phyloP scores from a whole-genome alignment of 148 eudicot genomes.

The Rhododendron kiyosumense region DNA sequence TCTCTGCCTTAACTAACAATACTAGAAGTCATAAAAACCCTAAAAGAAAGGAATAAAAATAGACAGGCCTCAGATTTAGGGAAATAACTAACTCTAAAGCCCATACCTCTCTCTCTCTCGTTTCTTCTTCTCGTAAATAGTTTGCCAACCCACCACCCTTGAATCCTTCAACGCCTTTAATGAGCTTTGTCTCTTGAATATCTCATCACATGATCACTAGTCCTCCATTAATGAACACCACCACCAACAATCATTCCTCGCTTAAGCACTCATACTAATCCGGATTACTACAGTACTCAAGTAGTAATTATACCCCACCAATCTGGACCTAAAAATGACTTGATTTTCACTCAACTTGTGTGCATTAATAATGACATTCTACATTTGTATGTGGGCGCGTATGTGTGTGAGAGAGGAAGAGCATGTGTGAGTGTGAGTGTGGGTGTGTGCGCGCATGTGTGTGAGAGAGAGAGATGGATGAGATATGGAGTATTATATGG shows the following conservation, averaged over 20 bases:
- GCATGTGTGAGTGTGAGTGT: too few species aligned
- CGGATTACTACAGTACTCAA: background rate
- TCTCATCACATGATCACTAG: background rate
- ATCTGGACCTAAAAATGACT: background rate
- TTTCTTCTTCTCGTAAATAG: background rate
- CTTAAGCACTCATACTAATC: background rate
- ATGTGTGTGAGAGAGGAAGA: background rate
- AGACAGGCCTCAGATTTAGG: background rate
- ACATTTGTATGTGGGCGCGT: background rate
- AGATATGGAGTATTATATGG: too few species aligned
- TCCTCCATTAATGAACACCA: background rate
- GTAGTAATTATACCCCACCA: background rate
- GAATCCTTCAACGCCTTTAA: background rate
- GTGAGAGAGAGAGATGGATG: too few species aligned
- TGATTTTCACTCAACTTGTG: background rate
- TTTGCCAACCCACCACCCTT: constrained; percentile 2
- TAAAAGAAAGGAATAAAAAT: background rate
- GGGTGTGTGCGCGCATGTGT: too few species aligned
- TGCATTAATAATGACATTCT: background rate
- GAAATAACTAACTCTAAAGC: background rate
- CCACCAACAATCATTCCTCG: background rate
- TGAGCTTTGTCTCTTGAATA: background rate
- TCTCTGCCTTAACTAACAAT: background rate
- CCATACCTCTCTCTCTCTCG: constrained; percentile 12
- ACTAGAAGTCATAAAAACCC: background rate